Conservation (phyloP, 2,329 filamentous ascomycete species). For the Fusarium sp. region DNA sequence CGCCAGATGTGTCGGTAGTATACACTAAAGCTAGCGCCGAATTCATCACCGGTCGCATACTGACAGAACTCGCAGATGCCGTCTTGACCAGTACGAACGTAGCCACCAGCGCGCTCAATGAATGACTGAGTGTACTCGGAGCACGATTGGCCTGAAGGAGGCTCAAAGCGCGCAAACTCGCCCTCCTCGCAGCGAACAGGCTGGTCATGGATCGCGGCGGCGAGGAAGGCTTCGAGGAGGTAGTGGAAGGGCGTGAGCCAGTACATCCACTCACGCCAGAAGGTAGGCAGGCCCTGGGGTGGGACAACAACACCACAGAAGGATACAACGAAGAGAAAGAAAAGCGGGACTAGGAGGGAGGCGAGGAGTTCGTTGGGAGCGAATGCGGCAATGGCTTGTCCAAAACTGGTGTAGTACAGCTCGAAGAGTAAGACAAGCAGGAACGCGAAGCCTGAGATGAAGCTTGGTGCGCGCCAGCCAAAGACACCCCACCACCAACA, state of each 20-base stretch:
- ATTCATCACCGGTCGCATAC: slow-evolving; percentile 70
- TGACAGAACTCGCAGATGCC: slow-evolving; percentile 75
- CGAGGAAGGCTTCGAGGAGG: slow-evolving; percentile 71
- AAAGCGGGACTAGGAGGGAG: slow-evolving; percentile 73
- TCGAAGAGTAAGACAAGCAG: slow-evolving; percentile 75
- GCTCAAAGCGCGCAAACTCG: slow-evolving; percentile 70
- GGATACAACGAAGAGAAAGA: slow-evolving; percentile 76
- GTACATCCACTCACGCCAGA: slow-evolving; percentile 76
- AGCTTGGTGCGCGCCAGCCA: slow-evolving; percentile 63
- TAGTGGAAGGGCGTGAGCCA: slow-evolving; percentile 76
- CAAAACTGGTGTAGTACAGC: slow-evolving; percentile 73
- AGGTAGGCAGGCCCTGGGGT: slow-evolving; percentile 66
- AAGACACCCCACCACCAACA: slow-evolving; percentile 70
- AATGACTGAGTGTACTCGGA: slow-evolving; percentile 68
- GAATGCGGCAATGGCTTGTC: slow-evolving; percentile 75
- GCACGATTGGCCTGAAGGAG: slow-evolving; percentile 71
- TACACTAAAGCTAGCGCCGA: slow-evolving; percentile 69
- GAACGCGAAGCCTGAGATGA: slow-evolving; percentile 71
- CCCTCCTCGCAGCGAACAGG: slow-evolving; percentile 65
- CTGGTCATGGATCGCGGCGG: slow-evolving; percentile 64
- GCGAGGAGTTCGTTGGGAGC: slow-evolving; percentile 75
- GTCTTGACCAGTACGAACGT: slow-evolving; percentile 66
- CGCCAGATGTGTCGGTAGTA: slow-evolving; percentile 72
- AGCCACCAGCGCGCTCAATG: slow-evolving; percentile 67
- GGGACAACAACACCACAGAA: slow-evolving; percentile 80